Conservation (phyloP, 495 filamentous ascomycete species). For the Copromyces sp. region DNA sequence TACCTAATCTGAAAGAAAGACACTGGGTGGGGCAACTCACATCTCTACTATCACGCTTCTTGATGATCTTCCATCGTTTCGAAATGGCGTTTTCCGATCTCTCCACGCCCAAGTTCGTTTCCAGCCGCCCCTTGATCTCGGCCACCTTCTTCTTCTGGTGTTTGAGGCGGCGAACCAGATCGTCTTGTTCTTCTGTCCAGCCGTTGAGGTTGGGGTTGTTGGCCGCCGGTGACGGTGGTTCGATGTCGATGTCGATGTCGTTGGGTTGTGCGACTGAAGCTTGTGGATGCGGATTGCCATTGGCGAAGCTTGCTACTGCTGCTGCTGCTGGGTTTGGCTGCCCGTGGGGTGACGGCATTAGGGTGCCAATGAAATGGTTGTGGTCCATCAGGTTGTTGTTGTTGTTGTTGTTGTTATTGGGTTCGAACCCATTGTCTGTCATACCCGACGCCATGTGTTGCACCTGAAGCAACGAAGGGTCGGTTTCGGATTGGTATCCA, state of each 20-base stretch:
- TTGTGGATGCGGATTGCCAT: neutral
- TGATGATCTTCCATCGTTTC: neutral
- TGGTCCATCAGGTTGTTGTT: too few species aligned
- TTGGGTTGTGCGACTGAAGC: neutral
- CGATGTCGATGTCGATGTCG: neutral
- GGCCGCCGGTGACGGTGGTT: neutral
- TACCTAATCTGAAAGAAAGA: too few species aligned
- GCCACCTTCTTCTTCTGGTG: neutral
- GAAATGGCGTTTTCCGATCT: neutral
- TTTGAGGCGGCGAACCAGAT: neutral
- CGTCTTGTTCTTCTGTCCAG: neutral
- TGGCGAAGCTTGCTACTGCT: neutral
- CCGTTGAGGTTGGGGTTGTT: neutral
- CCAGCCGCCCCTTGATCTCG: neutral
- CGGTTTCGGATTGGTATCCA: neutral
- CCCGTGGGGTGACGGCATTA: neutral
- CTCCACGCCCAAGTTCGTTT: neutral
- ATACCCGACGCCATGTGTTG: neutral
- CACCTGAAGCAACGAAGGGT: neutral
- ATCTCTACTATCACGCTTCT: neutral
- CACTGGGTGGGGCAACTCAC: neutral
- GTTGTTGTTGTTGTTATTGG: neutral
- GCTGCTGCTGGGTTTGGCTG: too few species aligned
- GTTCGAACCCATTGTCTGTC: neutral
- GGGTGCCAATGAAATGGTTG: neutral